Evolutionary conservation across 2,329 filamentous ascomycete genomes (phyloP), one percentile per base, ranked within the genome.

Genomic region (Colletotrichum australisinense): DNA sequence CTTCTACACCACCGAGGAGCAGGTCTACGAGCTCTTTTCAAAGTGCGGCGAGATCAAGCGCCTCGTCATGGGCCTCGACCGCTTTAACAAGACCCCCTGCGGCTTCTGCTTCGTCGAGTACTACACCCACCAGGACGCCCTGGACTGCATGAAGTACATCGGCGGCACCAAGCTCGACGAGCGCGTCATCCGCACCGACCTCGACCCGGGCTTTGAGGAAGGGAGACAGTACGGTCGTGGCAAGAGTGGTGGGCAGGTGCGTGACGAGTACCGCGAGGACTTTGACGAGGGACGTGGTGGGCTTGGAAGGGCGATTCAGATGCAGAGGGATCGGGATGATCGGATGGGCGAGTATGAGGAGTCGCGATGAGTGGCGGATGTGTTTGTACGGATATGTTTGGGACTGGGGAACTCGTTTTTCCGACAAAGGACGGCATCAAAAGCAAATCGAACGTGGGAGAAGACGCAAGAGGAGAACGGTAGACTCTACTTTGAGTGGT

Each of bases 81-180:
- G 97, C 71, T 98, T 97, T 87, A 94, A 93, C 84, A 99, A 99
- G 87, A 99, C 97, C 0, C 97, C 97, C 1, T 99, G 97, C 84
- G 97, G 97, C 53, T 99, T 99, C 88, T 99, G 97, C 88, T 99
- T 99, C 81, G 97, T 99, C 80, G 97, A 99, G 85, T 99, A 99
- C 86, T 98, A 98, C 87, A 98, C 93, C 35, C 97, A 98, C 83
- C 93, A 98, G 81, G 97, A 99, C 83, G 97, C 97, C 9, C 89
- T 99, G 63, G 97, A 99, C 83, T 98, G 96, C 84, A 93, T 99
- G 92, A 99, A 98, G 85, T 99, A 98, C 82, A 93, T 99, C 79
- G 97, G 97, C 69, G 97, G 97, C 71, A 99, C 97, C 46, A 99
- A 99, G 87, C 90, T 99, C 58, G 97, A 99, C 83, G 97, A 99